A percentile compares a stretch with the other conserved stretches of the same genome.
Conservation (phyloP, 495 filamentous ascomycete genomes). For the Xylaria scruposa region DNA sequence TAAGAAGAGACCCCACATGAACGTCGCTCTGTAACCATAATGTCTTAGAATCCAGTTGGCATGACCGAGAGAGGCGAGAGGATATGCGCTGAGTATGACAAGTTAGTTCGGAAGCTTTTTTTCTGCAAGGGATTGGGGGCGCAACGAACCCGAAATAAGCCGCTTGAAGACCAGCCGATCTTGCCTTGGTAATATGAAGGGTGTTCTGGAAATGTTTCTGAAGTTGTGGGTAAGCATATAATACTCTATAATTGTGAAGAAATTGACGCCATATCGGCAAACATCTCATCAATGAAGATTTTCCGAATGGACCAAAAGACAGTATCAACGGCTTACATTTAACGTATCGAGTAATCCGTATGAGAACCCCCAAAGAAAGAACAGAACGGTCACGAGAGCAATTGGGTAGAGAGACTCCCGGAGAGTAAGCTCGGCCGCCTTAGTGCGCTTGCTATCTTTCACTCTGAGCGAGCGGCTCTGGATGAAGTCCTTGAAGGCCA, state of each 20-base stretch:
- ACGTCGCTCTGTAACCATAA: constrained; percentile 67
- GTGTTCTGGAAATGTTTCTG: constrained; percentile 50
- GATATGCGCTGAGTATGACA: constrained; percentile 54
- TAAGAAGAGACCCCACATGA: constrained; percentile 63
- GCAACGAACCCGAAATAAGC: constrained; percentile 47
- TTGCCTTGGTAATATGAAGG: constrained; percentile 41
- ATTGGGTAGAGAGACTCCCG: constrained; percentile 60
- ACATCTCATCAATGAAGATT: constrained; percentile 35
- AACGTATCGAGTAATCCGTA: constrained; percentile 73
- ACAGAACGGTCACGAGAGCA: constrained; percentile 71
- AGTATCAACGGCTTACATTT: constrained; percentile 28
- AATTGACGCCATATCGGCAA: not conserved
- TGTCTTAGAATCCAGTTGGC: constrained; percentile 70
- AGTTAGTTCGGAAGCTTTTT: constrained; percentile 22
- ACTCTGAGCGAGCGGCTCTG: constrained; percentile 47
- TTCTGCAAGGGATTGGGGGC: not conserved
- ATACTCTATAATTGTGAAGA: not conserved
- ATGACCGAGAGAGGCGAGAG: constrained; percentile 65
- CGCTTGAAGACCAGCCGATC: constrained; percentile 45
- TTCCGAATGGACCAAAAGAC: constrained; percentile 37
- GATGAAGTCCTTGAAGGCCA: constrained; percentile 44
- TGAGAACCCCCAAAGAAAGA: constrained; percentile 86
- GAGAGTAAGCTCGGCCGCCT: constrained; percentile 64
- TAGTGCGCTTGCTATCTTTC: constrained; percentile 57
- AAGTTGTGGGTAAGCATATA: constrained; percentile 15